Conservation (phyloP, 345 rosid species). For the Populus tremula region DNA sequence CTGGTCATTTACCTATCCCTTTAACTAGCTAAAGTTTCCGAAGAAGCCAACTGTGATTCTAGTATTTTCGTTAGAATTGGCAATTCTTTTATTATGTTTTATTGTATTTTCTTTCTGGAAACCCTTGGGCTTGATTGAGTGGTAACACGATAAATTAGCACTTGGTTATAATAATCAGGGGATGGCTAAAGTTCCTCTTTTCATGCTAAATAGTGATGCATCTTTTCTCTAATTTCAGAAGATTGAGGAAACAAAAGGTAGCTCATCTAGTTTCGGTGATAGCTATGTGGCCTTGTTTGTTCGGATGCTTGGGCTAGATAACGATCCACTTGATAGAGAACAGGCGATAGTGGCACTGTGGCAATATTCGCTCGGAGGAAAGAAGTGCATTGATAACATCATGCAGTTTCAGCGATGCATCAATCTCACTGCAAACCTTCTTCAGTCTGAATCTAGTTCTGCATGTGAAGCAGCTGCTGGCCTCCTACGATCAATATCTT, state of each 20-base stretch:
- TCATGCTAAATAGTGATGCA: slow-evolving; percentile 12
- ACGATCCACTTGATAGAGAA: slow-evolving; percentile 78
- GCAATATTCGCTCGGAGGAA: slow-evolving; percentile 82
- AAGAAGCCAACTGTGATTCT: background rate
- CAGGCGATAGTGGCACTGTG: slow-evolving; percentile 70
- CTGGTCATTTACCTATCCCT: background rate
- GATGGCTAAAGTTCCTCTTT: slow-evolving; percentile 2
- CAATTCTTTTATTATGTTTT: background rate
- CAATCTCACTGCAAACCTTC: slow-evolving; percentile 68
- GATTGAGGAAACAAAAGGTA: slow-evolving; percentile 28
- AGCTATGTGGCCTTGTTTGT: slow-evolving; percentile 68
- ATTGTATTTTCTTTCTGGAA: background rate
- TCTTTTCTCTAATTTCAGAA: slow-evolving; percentile 42
- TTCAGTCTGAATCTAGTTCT: slow-evolving; percentile 57
- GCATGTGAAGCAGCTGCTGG: slow-evolving; percentile 88
- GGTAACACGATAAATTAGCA: background rate
- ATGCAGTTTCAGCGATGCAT: slow-evolving; percentile 77
- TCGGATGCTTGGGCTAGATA: slow-evolving; percentile 85
- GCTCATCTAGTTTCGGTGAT: slow-evolving; percentile 53
- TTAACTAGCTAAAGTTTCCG: background rate
- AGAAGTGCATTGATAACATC: slow-evolving; percentile 66
- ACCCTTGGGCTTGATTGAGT: background rate
- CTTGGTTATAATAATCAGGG: background rate
- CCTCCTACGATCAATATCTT: slow-evolving; percentile 63
- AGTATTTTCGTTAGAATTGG: background rate